Evolutionary conservation across 1,284 basidiomycete species (phyloP).

Genomic region (Peniophora sp.): DNA sequence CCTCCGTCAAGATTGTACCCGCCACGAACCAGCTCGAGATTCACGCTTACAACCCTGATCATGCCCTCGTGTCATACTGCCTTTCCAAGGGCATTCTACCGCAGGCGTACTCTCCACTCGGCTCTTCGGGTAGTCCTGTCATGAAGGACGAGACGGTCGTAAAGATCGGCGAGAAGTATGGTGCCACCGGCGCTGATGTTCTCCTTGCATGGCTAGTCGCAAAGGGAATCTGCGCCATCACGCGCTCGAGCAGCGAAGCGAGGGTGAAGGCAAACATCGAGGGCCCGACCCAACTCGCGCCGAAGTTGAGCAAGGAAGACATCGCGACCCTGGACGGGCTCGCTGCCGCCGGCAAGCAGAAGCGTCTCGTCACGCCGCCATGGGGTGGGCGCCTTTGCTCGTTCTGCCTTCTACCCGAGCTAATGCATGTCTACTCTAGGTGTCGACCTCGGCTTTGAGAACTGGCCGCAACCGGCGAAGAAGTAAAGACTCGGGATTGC

Average conservation of each 20-base stretch:
- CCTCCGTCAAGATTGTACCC: constrained; percentile 41
- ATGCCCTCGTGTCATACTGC: constrained; percentile 62
- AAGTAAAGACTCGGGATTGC: neutral
- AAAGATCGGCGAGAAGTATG: constrained; percentile 58
- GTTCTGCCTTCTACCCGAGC: constrained; percentile 1
- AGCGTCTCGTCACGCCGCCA: constrained; percentile 53
- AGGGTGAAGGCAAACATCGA: constrained; percentile 68
- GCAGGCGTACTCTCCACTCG: constrained; percentile 82
- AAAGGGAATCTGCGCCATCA: constrained; percentile 59
- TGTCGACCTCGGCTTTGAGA: constrained; percentile 60
- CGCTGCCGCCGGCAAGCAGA: constrained; percentile 66
- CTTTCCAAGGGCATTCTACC: constrained; percentile 63
- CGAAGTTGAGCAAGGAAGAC: constrained; percentile 52
- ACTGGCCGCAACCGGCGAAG: constrained; percentile 35
- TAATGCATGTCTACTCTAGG: constrained; percentile 26
- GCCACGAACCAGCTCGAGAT: constrained; percentile 64
- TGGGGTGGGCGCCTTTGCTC: constrained; percentile 45
- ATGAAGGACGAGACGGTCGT: constrained; percentile 58
- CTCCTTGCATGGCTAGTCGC: constrained; percentile 32
- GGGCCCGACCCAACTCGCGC: constrained; percentile 39
- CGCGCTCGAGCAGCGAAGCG: constrained; percentile 70
- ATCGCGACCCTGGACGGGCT: constrained; percentile 56
- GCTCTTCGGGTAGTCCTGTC: constrained; percentile 59
- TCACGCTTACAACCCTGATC: constrained; percentile 74
- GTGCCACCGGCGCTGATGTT: constrained; percentile 35